Evolutionary conservation across 169 alveolate genomes (phyloP).

Genomic region (Plasmodium falciparum): DNA sequence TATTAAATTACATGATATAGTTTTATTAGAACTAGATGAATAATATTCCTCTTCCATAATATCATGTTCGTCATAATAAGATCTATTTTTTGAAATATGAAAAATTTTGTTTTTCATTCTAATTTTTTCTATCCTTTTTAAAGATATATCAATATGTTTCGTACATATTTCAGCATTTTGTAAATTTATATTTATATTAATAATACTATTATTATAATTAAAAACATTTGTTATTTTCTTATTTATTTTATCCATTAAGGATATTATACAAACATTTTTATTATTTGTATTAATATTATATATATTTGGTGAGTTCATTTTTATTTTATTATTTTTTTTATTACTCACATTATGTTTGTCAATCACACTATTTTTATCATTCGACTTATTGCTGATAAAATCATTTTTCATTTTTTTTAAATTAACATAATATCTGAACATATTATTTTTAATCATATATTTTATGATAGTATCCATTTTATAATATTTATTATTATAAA

Average conservation of each 20-base stretch:
- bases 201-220: slow-evolving; percentile 7
- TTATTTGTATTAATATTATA: slow-evolving; percentile 16
- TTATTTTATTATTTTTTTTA: background rate
- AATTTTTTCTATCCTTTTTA: slow-evolving; percentile 28
- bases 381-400: background rate
- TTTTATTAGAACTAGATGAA: no score
- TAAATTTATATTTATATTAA: slow-evolving; percentile 21
- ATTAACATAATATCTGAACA: slow-evolving; percentile 11
- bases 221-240: slow-evolving; percentile 17
- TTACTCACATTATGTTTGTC: no score
- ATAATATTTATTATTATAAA: slow-evolving; percentile 2
- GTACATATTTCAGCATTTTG: background rate
- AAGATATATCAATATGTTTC: slow-evolving; percentile 16
- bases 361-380: background rate
- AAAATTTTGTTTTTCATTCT: background rate
- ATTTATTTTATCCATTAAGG: slow-evolving; percentile 16
- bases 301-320: background rate
- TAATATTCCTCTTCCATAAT: slow-evolving; percentile 1
- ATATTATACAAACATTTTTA: slow-evolving; percentile 19
- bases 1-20: background rate
- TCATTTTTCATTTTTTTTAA: slow-evolving; percentile 9
- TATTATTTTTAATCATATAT: slow-evolving; percentile 2
- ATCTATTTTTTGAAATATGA: slow-evolving; percentile 1
- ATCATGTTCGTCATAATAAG: slow-evolving; percentile 19
- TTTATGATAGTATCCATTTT: slow-evolving; percentile 26